A percentile compares a stretch with the other conserved stretches of the same genome.
phyloP scores from a whole-genome alignment of 176 grass and related monocot genomes.

The Bonia amplexicaulis region DNA sequence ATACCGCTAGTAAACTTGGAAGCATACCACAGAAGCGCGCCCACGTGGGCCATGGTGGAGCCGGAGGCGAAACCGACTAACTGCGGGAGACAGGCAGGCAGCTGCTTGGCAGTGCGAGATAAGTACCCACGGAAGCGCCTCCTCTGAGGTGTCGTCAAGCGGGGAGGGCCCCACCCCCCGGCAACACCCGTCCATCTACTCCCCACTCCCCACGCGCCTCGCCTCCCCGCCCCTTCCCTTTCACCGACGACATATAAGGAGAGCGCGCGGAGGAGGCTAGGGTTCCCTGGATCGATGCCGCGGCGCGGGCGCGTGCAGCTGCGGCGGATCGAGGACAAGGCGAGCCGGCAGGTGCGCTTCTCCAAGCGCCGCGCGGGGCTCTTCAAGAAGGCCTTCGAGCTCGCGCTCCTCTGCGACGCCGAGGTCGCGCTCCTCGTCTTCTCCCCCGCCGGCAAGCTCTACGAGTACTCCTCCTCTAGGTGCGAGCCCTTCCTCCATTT shows the following conservation, averaged over 20 bases:
- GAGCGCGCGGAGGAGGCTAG: neutral
- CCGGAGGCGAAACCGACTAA: neutral
- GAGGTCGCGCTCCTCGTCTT: slow-evolving; percentile 85
- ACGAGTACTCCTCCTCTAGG: slow-evolving; percentile 67
- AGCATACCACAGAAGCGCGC: too few species aligned
- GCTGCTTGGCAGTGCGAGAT: neutral
- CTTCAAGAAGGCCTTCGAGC: slow-evolving; percentile 82
- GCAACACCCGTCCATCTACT: neutral
- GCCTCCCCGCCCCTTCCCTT: neutral
- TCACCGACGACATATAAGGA: neutral
- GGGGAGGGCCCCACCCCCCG: neutral
- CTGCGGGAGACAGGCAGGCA: neutral
- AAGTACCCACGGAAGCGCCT: neutral
- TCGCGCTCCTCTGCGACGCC: slow-evolving; percentile 70
- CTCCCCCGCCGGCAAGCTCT: slow-evolving; percentile 66
- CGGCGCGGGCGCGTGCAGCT: slow-evolving; percentile 53
- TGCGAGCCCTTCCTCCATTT: neutral
- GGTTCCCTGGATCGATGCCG: slow-evolving; percentile 23
- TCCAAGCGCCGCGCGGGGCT: slow-evolving; percentile 71
- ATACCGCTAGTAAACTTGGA: too few species aligned
- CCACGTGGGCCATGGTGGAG: neutral
- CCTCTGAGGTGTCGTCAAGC: neutral
- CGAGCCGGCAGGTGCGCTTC: slow-evolving; percentile 78
- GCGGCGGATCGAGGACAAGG: slow-evolving; percentile 76
- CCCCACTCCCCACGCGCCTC: neutral